phyloP scores from a whole-genome alignment of 192 early-diverging fungal genomes.

The Phlyctochytrium arcticum region DNA sequence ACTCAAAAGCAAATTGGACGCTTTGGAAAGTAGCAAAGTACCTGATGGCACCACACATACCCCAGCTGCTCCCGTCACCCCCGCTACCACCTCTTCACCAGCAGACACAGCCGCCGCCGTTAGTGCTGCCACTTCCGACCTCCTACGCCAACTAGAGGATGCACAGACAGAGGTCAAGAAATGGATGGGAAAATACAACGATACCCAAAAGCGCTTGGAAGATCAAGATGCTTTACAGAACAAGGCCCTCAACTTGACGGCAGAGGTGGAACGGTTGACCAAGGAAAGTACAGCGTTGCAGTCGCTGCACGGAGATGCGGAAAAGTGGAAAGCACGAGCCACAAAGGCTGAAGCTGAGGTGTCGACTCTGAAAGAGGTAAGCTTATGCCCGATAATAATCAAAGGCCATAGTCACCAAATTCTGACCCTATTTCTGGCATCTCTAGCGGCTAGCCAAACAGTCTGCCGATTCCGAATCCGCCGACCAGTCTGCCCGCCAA shows the following conservation, averaged over 20 bases:
- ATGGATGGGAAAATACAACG: slow-evolving; percentile 17
- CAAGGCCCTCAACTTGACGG: slow-evolving; percentile 11
- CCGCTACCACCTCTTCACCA: not conserved
- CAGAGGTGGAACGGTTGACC: slow-evolving; percentile 10
- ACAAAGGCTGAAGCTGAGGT: not conserved
- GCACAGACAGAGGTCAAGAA: not conserved
- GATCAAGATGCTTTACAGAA: slow-evolving; percentile 12
- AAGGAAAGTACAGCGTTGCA: slow-evolving; percentile 1
- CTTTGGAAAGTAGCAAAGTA: not conserved
- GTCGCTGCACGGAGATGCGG: slow-evolving; percentile 6
- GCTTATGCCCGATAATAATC: too few species aligned
- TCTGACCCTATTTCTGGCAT: not conserved
- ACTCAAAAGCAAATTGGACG: not conserved
- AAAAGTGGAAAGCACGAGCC: slow-evolving; percentile 10
- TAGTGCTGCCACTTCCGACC: not conserved
- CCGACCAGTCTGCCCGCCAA: not conserved
- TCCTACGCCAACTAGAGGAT: slow-evolving; percentile 15
- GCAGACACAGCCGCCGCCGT: not conserved
- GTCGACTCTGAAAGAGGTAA: slow-evolving; percentile 6
- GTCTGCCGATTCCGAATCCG: not conserved
- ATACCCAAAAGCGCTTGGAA: not conserved
- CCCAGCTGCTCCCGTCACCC: not conserved
- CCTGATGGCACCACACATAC: too few species aligned
- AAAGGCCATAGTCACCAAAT: not conserved
- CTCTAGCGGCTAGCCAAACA: not conserved